Conservation (phyloP, 495 filamentous ascomycete species). For the Xylaria acuta region DNA sequence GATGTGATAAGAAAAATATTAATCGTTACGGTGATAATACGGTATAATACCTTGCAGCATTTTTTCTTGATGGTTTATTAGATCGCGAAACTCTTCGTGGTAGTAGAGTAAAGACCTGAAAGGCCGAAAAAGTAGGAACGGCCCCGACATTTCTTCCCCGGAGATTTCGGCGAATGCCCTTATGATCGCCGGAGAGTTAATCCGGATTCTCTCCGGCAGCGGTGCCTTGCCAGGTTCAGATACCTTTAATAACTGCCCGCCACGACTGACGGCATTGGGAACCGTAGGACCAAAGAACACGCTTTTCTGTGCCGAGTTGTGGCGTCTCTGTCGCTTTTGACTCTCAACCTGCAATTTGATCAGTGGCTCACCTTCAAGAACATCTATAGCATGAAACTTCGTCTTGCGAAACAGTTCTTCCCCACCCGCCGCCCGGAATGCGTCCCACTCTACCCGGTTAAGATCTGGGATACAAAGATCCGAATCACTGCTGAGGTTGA, state of each 20-base stretch:
- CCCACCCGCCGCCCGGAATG: neutral
- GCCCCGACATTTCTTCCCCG: neutral
- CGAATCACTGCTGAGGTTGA: neutral
- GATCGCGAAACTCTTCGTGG: neutral
- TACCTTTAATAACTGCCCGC: no score
- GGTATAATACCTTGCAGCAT: neutral
- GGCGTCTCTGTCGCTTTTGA: neutral
- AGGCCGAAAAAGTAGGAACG: neutral
- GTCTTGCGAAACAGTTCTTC: constrained; percentile 8
- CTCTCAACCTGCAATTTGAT: neutral
- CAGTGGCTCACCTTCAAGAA: constrained; percentile 4
- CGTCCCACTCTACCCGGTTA: constrained; percentile 1
- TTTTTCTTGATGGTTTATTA: neutral
- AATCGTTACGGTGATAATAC: no score
- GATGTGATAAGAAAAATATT: neutral
- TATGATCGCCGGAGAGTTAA: constrained; percentile 1
- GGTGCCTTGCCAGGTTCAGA: neutral
- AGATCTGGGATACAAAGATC: neutral
- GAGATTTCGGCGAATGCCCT: neutral
- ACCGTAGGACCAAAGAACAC: neutral
- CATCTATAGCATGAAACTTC: neutral
- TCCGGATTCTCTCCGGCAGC: constrained; percentile 11
- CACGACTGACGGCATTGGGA: no score
- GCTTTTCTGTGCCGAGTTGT: neutral
- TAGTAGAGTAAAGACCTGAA: constrained; percentile 8